These are phyloP conservation scores for Thielaviopsis punctulata DNA, from an alignment of 2,329 filamentous ascomycete species.

Conservation along the genomic window DNA sequence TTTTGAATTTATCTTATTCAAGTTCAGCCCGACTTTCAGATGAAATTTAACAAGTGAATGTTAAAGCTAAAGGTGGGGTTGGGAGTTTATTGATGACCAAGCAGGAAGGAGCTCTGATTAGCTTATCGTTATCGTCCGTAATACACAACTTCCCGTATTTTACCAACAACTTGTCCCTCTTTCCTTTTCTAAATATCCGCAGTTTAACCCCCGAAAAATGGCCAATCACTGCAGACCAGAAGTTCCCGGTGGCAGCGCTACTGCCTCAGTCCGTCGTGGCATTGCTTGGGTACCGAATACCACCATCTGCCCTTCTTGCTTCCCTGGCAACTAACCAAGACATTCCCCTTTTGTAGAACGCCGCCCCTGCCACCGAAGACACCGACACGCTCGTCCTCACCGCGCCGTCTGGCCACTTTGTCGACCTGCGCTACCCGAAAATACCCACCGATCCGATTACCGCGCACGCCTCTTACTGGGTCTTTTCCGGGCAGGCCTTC, in stretches of 20 bases:
- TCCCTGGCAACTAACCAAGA: not conserved
- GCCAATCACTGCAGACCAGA: not conserved
- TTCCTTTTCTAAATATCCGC: too few relatives aligned
- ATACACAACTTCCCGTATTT: too few relatives aligned
- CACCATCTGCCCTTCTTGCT: not conserved
- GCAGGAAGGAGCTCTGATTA: too few relatives aligned
- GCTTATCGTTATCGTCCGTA: too few relatives aligned
- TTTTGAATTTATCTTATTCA: not conserved
- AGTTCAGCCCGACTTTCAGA: too few relatives aligned
- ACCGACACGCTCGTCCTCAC: slow-evolving; percentile 42
- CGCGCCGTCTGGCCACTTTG: slow-evolving; percentile 36
- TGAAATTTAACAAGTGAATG: too few relatives aligned
- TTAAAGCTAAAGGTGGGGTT: too few relatives aligned
- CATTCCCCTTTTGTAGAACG: too few relatives aligned
- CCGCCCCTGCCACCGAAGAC: slow-evolving; percentile 1
- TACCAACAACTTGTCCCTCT: too few relatives aligned
- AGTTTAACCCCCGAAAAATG: not conserved
- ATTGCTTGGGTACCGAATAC: slow-evolving; percentile 8
- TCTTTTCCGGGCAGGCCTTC: slow-evolving; percentile 1
- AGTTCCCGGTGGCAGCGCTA: slow-evolving; percentile 1
- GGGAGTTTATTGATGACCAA: too few relatives aligned
- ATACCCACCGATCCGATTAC: not conserved
- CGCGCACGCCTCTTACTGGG: slow-evolving; percentile 3
- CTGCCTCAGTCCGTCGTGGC: slow-evolving; percentile 1
- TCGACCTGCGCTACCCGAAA: slow-evolving; percentile 38